Base-by-base conservation (phyloP, 2,329 filamentous ascomycete genomes). In the Mollisiaceae sp. region DNA sequence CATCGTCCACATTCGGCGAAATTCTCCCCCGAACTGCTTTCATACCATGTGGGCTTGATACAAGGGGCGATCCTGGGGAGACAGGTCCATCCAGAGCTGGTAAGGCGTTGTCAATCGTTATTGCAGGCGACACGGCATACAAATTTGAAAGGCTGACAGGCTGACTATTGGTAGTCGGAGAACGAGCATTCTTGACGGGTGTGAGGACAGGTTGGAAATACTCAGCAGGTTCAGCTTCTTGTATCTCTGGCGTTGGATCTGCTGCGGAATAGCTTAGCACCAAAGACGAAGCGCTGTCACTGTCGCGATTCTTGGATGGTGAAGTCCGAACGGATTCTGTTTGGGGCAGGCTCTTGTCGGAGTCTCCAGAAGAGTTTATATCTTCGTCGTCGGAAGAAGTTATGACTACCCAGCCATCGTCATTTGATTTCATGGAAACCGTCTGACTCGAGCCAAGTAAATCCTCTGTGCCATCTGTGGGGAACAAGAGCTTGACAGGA, bases 161-260 rank as follows among this genome's bases (percentile, higher is more conserved):
- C 24, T 18, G 27, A 18, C 22, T 43, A 5, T 43, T 20, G 12
- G n/a, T 27, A 15, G 20, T 8, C 5, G 35, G 20, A 36, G 59
- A 56, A 1, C 43, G 43, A n/a, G 22, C 32, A 14, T 39, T 65
- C 27, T 62, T 66, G 36, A 66, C 52, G 35, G 66, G 67, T 20
- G 66, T 64, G 4, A 69, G 41, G 0, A 60, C 22, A 32, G 67
- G 67, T 15, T 50, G 66, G 50, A 71, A 71, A 35, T 70, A 69
- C 41, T 68, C 62, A n/a, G 67, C 64, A 58, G 68, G 65, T 57
- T 71, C 68, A 22, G 67, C 63, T 52, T 68, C 58, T 20, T 60
- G 57, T 24, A 70, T 65, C 58, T 70, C 67, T 6, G 65, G 66
- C n/a, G 64, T 65, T 57, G 69, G 65, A 38, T 64, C 45, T 39